phyloP scores from a whole-genome alignment of 169 alveolate genomes.

The Sarcocystis neurona region DNA sequence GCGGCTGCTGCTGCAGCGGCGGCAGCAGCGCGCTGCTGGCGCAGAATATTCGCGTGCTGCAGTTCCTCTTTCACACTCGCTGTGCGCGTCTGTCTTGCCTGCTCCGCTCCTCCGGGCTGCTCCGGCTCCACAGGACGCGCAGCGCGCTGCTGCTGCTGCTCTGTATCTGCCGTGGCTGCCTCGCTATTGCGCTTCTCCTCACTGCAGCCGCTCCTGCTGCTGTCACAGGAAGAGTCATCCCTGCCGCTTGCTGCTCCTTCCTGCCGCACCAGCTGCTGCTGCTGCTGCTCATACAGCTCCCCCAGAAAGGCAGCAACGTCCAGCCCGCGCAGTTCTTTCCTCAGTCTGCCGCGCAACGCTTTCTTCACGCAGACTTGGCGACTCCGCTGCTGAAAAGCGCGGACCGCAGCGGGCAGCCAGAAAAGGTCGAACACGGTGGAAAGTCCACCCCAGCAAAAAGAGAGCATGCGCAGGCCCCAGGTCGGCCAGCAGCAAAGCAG shows the following conservation, averaged over 20 bases:
- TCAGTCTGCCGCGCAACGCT: background rate
- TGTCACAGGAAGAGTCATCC: background rate
- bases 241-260: background rate
- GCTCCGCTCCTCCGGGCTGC: background rate
- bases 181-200: background rate
- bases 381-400: background rate
- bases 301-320: background rate
- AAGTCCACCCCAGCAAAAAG: background rate
- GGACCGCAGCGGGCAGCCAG: background rate
- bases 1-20: too few species aligned
- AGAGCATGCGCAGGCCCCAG: conserved; percentile 7
- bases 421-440: background rate
- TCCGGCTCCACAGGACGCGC: background rate
- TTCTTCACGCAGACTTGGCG: background rate
- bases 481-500: background rate
- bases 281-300: too few species aligned
- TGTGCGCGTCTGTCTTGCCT: background rate
- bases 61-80: background rate
- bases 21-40: too few species aligned
- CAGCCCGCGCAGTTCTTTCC: background rate
- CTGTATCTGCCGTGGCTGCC: background rate
- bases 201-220: background rate
- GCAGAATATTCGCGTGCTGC: too few species aligned
- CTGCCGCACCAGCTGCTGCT: background rate
- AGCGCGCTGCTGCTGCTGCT: background rate